A percentile compares a stretch with the other conserved stretches of the same genome.
phyloP scores from a whole-genome alignment of 768 basidiomycete genomes.

The Xerocomellus dryophilus region DNA sequence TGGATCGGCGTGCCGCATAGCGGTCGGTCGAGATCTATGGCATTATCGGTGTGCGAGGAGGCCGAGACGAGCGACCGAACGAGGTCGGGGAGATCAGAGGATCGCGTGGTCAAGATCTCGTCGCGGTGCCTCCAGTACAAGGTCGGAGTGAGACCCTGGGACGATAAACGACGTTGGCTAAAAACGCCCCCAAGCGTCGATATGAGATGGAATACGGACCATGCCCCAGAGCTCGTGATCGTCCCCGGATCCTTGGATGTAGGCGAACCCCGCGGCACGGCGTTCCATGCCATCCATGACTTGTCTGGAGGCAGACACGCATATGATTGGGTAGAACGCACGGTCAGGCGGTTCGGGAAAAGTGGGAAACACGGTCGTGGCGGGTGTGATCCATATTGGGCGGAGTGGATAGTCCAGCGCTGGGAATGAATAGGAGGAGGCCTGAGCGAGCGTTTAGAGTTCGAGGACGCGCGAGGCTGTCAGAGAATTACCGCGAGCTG shows the following conservation, averaged over 20 bases:
- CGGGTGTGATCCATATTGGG: slow-evolving; percentile 86
- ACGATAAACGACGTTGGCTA: not conserved
- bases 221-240: slow-evolving; percentile 90
- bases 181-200: not conserved
- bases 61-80: slow-evolving; percentile 16
- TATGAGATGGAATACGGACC: slow-evolving; percentile 39
- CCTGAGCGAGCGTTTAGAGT: slow-evolving; percentile 35
- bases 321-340: slow-evolving; percentile 70
- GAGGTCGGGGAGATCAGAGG: slow-evolving; percentile 47
- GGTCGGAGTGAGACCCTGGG: slow-evolving; percentile 69
- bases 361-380: slow-evolving; percentile 50
- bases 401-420: slow-evolving; percentile 62
- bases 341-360: slow-evolving; percentile 24
- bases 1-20: slow-evolving; percentile 14
- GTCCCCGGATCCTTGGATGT: slow-evolving; percentile 93
- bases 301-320: slow-evolving; percentile 81
- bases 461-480: not conserved
- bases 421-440: slow-evolving; percentile 70
- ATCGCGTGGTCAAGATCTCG: slow-evolving; percentile 44
- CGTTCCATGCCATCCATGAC: slow-evolving; percentile 59
- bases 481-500: slow-evolving; percentile 52
- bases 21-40: not conserved
- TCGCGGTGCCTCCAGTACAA: slow-evolving; percentile 65
- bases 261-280: slow-evolving; percentile 67
- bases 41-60: not conserved